These are phyloP conservation scores for Stygiomarasmius scandens DNA, from an alignment of 1,284 basidiomycete genomes.

Conservation along the genomic window DNA sequence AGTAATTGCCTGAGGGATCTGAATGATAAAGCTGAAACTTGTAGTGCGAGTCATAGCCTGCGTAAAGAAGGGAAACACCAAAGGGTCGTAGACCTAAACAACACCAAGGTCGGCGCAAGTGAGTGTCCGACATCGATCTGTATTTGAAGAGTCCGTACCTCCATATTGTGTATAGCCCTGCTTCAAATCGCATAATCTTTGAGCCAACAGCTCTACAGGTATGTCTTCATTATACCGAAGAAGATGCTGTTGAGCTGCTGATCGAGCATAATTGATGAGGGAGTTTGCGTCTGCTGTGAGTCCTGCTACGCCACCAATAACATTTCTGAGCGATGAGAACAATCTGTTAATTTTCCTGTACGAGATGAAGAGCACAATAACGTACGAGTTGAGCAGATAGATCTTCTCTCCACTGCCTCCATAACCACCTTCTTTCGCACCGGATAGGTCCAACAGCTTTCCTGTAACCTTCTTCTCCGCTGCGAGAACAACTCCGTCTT, in stretches of 20 bases:
- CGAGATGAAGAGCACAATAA: slow-evolving; percentile 20
- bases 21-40: slow-evolving; percentile 98
- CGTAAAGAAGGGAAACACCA: slow-evolving; percentile 95
- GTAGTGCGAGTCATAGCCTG: slow-evolving; percentile 96
- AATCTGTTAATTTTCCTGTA: slow-evolving; percentile 4
- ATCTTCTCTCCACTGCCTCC: slow-evolving; percentile 98
- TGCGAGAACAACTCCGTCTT: slow-evolving; percentile 95
- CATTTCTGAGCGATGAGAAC: no score
- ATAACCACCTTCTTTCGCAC: slow-evolving; percentile 85
- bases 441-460: slow-evolving; percentile 90
- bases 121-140: slow-evolving; percentile 1
- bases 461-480: slow-evolving; percentile 99
- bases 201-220: slow-evolving; percentile 94
- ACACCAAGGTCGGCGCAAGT: neutral
- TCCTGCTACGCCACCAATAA: slow-evolving; percentile 93
- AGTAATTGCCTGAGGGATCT: slow-evolving; percentile 98
- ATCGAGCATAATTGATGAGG: slow-evolving; percentile 92
- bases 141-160: slow-evolving; percentile 54
- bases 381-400: slow-evolving; percentile 87
- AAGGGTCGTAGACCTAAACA: slow-evolving; percentile 89
- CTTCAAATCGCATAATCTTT: slow-evolving; percentile 95
- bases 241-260: slow-evolving; percentile 88
- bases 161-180: slow-evolving; percentile 99
- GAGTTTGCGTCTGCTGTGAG: slow-evolving; percentile 98
- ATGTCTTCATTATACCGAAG: slow-evolving; percentile 96